phyloP scores from a whole-genome alignment of 768 basidiomycete species.

The Kwoniella europaea region DNA sequence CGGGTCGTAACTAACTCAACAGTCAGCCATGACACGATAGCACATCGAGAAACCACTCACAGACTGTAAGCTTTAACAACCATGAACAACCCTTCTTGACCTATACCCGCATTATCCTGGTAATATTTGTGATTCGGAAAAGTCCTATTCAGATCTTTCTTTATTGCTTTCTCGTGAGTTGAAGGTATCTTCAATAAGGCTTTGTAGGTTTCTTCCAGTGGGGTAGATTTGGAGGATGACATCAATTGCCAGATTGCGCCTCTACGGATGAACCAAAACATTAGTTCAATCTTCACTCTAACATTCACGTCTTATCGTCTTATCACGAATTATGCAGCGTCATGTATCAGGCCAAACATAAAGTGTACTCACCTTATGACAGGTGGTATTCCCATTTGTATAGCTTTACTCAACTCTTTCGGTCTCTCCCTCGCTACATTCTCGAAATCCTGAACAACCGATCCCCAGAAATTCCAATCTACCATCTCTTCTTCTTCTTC shows the following conservation, averaged over 20 bases:
- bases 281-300: constrained; percentile 1
- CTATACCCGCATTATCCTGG: constrained; percentile 88
- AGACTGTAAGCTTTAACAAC: constrained; percentile 96
- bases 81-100: constrained; percentile 96
- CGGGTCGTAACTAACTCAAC: constrained; percentile 70
- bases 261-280: constrained; percentile 17
- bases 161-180: constrained; percentile 90
- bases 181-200: constrained; percentile 80
- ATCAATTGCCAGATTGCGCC: constrained; percentile 62
- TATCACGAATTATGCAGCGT: too few relatives aligned
- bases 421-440: constrained; percentile 78
- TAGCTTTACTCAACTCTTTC: constrained; percentile 80
- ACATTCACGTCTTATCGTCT: too few relatives aligned
- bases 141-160: constrained; percentile 90
- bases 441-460: constrained; percentile 91
- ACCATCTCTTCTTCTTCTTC: constrained; percentile 34
- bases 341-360: neutral
- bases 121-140: constrained; percentile 98
- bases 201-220: constrained; percentile 82
- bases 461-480: constrained; percentile 77
- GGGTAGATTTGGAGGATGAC: constrained; percentile 90
- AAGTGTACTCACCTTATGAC: constrained; percentile 80
- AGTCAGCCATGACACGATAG: neutral
- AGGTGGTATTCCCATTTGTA: constrained; percentile 87
- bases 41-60: constrained; percentile 61